phyloP scores from a whole-genome alignment of 495 filamentous ascomycete species.

The Amphirosellinia nigrospora region DNA sequence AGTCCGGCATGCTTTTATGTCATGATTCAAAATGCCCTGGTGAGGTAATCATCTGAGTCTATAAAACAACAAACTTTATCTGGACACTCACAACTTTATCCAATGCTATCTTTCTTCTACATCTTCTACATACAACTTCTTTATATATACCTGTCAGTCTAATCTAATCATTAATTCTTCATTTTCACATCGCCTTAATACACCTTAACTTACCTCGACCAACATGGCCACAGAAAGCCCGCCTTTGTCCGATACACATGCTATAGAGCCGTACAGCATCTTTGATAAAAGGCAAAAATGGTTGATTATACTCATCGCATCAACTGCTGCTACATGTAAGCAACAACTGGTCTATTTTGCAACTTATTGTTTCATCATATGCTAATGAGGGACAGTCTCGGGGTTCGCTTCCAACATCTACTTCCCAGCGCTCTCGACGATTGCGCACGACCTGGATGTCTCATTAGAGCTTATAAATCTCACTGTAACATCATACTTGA shows the following conservation, averaged over 20 bases:
- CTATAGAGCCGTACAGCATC: constrained; percentile 50
- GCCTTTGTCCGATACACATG: background rate
- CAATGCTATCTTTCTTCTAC: background rate
- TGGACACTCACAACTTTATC: background rate
- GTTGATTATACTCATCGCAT: constrained; percentile 53
- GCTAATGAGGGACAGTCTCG: constrained; percentile 44
- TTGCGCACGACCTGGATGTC: constrained; percentile 50
- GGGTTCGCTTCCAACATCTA: constrained; percentile 61
- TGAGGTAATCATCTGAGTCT: background rate
- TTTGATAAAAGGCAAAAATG: constrained; percentile 55
- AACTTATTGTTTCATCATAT: background rate
- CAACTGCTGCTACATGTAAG: constrained; percentile 57
- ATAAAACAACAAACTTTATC: background rate
- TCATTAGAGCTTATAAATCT: constrained; percentile 54
- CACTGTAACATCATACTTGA: constrained; percentile 59
- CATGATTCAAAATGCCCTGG: background rate
- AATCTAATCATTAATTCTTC: background rate
- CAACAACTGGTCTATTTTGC: background rate
- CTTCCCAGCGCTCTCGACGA: constrained; percentile 56
- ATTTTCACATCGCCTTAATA: background rate
- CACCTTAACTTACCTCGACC: background rate
- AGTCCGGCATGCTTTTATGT: background rate
- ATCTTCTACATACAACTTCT: background rate
- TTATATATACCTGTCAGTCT: background rate
- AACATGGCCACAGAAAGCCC: constrained; percentile 7